phyloP scores from a whole-genome alignment of 371 early-diverging fungal species.

The Mucor plumbeus region DNA sequence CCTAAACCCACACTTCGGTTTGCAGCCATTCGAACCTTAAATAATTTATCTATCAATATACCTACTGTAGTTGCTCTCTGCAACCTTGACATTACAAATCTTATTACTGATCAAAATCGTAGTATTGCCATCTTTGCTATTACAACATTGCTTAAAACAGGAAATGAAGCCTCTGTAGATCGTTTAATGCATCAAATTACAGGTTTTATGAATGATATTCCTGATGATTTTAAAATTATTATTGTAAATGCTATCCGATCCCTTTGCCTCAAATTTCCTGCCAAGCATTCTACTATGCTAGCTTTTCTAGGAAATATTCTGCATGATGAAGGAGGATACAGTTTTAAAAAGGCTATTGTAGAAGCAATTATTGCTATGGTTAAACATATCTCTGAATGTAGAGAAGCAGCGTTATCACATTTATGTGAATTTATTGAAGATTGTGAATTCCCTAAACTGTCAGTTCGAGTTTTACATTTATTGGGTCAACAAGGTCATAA shows the following conservation, averaged over 20 bases:
- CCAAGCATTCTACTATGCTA: conserved; percentile 94
- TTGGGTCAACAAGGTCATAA: conserved; percentile 95
- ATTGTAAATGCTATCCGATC: conserved; percentile 97
- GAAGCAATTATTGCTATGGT: conserved; percentile 97
- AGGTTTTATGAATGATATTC: conserved; percentile 95
- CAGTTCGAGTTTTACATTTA: conserved; percentile 94
- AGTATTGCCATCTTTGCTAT: conserved; percentile 98
- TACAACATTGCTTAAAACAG: conserved; percentile 97
- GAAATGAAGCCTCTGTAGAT: conserved; percentile 96
- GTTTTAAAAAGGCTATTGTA: conserved; percentile 94
- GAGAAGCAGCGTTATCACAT: conserved; percentile 92
- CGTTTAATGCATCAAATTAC: conserved; percentile 97
- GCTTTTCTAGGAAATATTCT: conserved; percentile 89
- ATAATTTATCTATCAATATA: conserved; percentile 85
- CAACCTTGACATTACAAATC: conserved; percentile 96
- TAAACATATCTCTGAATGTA: conserved; percentile 89
- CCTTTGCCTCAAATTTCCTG: conserved; percentile 95
- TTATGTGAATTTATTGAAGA: conserved; percentile 99
- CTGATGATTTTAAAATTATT: conserved; percentile 97
- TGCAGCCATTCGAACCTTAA: conserved; percentile 95
- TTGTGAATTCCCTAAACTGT: conserved; percentile 97
- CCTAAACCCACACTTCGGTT: conserved; percentile 93
- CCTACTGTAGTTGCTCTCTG: conserved; percentile 91
- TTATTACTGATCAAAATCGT: conserved; percentile 95
- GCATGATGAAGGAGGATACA: conserved; percentile 97